These are phyloP conservation scores for Leccinum solheimii DNA, from an alignment of 1,284 basidiomycete genomes.

Conservation along the genomic window DNA sequence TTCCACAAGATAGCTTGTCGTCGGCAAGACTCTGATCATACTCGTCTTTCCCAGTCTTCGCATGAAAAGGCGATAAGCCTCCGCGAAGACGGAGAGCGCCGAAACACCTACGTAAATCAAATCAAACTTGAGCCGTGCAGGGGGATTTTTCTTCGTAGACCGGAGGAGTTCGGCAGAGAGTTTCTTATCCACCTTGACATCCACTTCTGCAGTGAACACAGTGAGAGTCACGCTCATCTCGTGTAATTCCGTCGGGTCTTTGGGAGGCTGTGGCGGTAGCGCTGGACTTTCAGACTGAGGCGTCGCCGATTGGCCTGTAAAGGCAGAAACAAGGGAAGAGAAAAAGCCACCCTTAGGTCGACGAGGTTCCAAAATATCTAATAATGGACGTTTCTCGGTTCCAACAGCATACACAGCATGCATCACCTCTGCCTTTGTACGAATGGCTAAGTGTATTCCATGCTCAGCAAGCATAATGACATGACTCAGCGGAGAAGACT, in stretches of 20 bases:
- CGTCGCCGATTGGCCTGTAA: slow-evolving; percentile 45
- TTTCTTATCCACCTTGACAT: slow-evolving; percentile 72
- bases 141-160: slow-evolving; percentile 95
- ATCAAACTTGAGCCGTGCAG: slow-evolving; percentile 74
- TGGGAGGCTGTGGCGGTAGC: slow-evolving; percentile 38
- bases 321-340: slow-evolving; percentile 72
- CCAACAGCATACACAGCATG: slow-evolving; percentile 79
- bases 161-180: slow-evolving; percentile 81
- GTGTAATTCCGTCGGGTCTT: slow-evolving; percentile 59
- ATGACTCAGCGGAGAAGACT: background rate
- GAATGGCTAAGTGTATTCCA: slow-evolving; percentile 50
- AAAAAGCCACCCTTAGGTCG: slow-evolving; percentile 63
- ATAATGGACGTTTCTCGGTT: slow-evolving; percentile 53
- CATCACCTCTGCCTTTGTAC: slow-evolving; percentile 83
- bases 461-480: background rate
- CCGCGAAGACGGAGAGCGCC: background rate
- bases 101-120: slow-evolving; percentile 75
- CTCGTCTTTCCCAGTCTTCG: slow-evolving; percentile 83
- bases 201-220: slow-evolving; percentile 82
- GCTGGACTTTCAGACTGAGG: slow-evolving; percentile 36
- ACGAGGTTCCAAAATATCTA: slow-evolving; percentile 38
- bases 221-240: slow-evolving; percentile 74
- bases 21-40: slow-evolving; percentile 76
- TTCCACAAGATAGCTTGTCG: slow-evolving; percentile 66
- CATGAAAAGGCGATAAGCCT: background rate